Evolutionary conservation across 257 asterid species (phyloP), one percentile per base, ranked within the genome.

Genomic region (Salvia miltiorrhiza): DNA sequence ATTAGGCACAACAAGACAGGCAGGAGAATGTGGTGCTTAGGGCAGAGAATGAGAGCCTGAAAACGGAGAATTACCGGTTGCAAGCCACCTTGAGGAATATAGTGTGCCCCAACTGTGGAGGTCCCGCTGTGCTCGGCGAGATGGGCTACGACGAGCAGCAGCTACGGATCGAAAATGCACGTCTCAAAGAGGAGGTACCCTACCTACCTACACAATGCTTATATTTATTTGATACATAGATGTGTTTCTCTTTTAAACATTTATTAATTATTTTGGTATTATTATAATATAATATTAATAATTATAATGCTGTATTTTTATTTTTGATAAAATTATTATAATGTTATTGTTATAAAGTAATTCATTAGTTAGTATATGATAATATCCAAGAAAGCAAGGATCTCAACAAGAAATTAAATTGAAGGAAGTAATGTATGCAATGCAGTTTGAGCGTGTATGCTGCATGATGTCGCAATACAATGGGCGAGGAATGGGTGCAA

Each of bases 1-100:
- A 7, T 40, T 44, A 89, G 98, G 97, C 97, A n/a, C 99, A 93
- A 73, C 99, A 93, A 74, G 97, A 93, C 74, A 72, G 96, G 70
- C 77, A 87, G 8, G 95, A 86, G 63, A 93, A 93, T 65, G 90
- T 65, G 4, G 73, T 84, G 3, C 88, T 93, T 4, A 78, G 99
- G 75, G 84, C 96, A 12, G 97, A 90, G 70, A 93, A 93, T 72
- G 99, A 93, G 75, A 85, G 63, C 73, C 62, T 93, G 8, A 90
- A 85, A 86, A 88, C 77, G 9, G 99, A 93, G 72, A 93, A 90
- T 54, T 90, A 86, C 48, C 79, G 95, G 30, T 47, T 93, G 71
- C 96, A 90, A 73, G 86, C 97, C 0, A 86, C 97, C 0, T 30
- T 90, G 13, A 77, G 96, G 76, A 93, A 84, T 64, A 82, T 93